Conservation (phyloP, 148 eudicot genomes). For the Rhododendron griersonianum region DNA sequence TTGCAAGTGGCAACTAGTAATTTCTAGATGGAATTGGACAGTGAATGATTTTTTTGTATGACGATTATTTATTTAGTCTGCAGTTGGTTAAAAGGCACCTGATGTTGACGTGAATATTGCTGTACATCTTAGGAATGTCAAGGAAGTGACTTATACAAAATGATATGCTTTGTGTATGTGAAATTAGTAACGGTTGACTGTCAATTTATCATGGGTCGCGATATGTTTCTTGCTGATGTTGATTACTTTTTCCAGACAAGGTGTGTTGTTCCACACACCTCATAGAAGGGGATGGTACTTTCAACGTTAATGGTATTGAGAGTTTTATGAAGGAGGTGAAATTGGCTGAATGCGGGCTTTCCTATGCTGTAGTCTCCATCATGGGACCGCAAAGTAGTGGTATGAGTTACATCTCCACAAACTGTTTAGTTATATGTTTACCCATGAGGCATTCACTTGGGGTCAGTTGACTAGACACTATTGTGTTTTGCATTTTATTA, state of each 20-base stretch:
- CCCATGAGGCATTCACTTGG: background rate
- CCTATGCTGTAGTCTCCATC: constrained; percentile 92
- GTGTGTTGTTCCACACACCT: constrained; percentile 84
- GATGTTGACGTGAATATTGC: background rate
- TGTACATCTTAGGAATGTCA: background rate
- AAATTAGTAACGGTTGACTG: background rate
- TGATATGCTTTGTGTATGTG: background rate
- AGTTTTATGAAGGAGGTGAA: constrained; percentile 72
- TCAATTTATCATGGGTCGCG: background rate
- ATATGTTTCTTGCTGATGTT: constrained; percentile 9
- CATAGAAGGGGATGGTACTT: constrained; percentile 85
- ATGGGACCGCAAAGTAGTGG: constrained; percentile 99
- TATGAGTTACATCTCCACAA: constrained; percentile 26
- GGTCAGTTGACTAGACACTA: background rate
- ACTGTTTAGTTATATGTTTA: background rate
- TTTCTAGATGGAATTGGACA: background rate
- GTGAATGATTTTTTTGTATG: background rate
- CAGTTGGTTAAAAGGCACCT: background rate
- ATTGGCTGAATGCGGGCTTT: constrained; percentile 88
- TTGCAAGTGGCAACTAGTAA: background rate
- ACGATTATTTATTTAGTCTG: background rate
- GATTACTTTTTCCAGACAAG: constrained; percentile 34
- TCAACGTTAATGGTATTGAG: constrained; percentile 70
- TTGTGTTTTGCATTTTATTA: background rate
- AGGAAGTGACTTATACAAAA: background rate